phyloP scores from a whole-genome alignment of 495 filamentous ascomycete genomes.

The Apodospora peruviana region DNA sequence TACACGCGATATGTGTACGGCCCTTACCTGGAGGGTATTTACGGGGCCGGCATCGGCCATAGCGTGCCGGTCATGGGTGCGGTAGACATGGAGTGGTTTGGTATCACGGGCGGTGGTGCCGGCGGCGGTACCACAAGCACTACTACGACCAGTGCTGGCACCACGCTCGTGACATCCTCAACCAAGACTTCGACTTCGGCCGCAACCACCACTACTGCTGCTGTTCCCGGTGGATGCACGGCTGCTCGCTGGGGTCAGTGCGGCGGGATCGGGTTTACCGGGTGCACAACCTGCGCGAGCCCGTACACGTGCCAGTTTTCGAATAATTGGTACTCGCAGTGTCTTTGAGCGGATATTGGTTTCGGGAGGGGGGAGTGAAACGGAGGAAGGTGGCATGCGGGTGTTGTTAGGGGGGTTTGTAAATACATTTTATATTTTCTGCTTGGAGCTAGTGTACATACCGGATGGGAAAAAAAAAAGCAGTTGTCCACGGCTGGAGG shows the following conservation, averaged over 20 bases:
- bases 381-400: background rate
- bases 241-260: conserved; percentile 35
- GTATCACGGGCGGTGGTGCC: conserved; percentile 13
- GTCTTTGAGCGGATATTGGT: conserved; percentile 11
- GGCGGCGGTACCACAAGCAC: conserved; percentile 3
- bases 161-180: background rate
- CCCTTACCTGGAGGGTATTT: conserved; percentile 32
- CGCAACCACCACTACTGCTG: conserved; percentile 17
- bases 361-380: background rate
- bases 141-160: conserved; percentile 2
- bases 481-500: too few relatives aligned
- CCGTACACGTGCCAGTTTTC: conserved; percentile 22
- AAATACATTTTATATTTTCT: too few relatives aligned
- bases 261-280: conserved; percentile 38
- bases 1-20: conserved; percentile 46
- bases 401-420: too few relatives aligned
- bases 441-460: too few relatives aligned
- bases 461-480: too few relatives aligned
- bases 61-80: conserved; percentile 24
- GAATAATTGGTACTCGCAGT: conserved; percentile 32
- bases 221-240: conserved; percentile 24
- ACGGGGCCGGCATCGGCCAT: conserved; percentile 27
- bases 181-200: conserved; percentile 18
- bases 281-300: conserved; percentile 30
- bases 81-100: conserved; percentile 31